Evolutionary conservation across 768 basidiomycete species (phyloP).

Genomic region (Leccinum longicurvipes): DNA sequence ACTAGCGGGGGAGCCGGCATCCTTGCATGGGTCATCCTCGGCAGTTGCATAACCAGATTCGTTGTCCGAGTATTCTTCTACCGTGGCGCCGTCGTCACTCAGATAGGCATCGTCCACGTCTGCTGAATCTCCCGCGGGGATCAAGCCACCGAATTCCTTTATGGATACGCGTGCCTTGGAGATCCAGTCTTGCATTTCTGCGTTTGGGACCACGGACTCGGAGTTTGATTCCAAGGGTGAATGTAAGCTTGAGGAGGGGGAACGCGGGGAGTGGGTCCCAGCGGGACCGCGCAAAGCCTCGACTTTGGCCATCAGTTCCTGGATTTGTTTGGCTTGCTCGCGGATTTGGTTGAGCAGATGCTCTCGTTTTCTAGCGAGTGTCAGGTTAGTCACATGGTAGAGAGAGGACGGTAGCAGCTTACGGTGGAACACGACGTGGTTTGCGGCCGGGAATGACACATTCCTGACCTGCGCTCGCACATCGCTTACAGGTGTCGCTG

Average conservation of each 20-base stretch:
- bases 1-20: conserved; percentile 29
- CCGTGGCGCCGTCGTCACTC: conserved; percentile 37
- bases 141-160: conserved; percentile 63
- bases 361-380: conserved; percentile 64
- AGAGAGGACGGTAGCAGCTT: conserved; percentile 28
- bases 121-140: conserved; percentile 59
- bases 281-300: conserved; percentile 41
- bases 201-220: conserved; percentile 36
- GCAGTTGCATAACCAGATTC: conserved; percentile 30
- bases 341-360: conserved; percentile 74
- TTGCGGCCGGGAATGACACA: conserved; percentile 83
- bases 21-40: conserved; percentile 21
- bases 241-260: conserved; percentile 26
- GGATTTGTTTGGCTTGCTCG: conserved; percentile 69
- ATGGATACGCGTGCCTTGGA: conserved; percentile 67
- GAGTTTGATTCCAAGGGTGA: conserved; percentile 26
- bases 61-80: conserved; percentile 36
- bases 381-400: background rate
- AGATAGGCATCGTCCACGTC: conserved; percentile 39
- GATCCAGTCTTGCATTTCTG: conserved; percentile 75
- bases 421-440: conserved; percentile 78
- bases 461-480: conserved; percentile 64
- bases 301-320: conserved; percentile 66
- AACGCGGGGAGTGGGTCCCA: conserved; percentile 36
- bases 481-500: conserved; percentile 73